These are phyloP conservation scores for Fusarium sp. DNA, from an alignment of 2,329 filamentous ascomycete species.

Conservation along the genomic window DNA sequence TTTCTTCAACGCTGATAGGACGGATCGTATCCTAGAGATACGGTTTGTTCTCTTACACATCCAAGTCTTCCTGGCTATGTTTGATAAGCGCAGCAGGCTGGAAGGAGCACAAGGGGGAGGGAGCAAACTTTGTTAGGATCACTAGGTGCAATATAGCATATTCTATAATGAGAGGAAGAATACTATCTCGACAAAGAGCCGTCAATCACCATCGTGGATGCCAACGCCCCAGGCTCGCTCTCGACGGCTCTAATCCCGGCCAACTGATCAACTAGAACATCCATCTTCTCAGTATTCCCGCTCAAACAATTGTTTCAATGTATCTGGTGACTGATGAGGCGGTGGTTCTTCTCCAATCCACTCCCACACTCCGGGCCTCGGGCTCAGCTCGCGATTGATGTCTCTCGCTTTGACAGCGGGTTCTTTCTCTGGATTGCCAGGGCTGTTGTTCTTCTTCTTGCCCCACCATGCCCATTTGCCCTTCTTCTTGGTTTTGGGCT, in stretches of 20 bases:
- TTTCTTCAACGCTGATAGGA: background rate
- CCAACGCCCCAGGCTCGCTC: background rate
- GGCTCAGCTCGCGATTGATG: background rate
- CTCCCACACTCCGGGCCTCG: constrained; percentile 11
- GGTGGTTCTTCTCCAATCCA: constrained; percentile 1
- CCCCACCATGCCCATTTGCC: constrained; percentile 35
- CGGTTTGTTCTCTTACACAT: background rate
- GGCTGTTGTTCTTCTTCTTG: constrained; percentile 1
- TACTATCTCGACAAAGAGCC: background rate
- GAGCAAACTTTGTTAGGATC: background rate
- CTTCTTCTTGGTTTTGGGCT: constrained; percentile 10
- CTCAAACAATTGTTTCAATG: constrained; percentile 21
- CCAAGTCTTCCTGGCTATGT: too few species aligned
- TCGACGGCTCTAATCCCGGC: too few species aligned
- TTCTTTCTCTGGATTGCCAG: background rate
- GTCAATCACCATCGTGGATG: background rate
- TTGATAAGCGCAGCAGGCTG: background rate
- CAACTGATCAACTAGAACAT: background rate
- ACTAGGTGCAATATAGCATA: background rate
- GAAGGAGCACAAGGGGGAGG: background rate
- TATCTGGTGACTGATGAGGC: constrained; percentile 1
- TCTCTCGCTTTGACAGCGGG: background rate
- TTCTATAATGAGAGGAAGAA: background rate
- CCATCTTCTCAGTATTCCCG: background rate
- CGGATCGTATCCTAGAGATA: background rate